Conservation (phyloP, 176 grass and related monocot genomes). For the Raddia distichophylla region DNA sequence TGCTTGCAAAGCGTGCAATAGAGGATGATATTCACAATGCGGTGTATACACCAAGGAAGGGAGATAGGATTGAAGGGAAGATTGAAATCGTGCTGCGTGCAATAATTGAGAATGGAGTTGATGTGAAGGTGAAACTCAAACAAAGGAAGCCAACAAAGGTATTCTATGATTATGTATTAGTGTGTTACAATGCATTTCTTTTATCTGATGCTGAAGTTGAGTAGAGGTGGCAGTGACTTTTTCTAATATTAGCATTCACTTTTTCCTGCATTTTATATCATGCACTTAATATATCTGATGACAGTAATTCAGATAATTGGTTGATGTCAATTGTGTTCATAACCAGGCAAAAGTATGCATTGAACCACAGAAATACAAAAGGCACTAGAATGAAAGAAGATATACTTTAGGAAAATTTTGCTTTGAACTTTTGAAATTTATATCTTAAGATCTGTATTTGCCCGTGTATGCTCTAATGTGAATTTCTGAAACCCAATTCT, state of each 20-base stretch:
- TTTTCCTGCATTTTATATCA: neutral
- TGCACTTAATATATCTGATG: too few species aligned
- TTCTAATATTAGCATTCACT: neutral
- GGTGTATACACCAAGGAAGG: slow-evolving; percentile 74
- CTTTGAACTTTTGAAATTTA: neutral
- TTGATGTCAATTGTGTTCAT: slow-evolving; percentile 13
- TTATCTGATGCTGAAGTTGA: neutral
- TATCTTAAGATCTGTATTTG: neutral
- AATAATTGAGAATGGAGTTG: slow-evolving; percentile 67
- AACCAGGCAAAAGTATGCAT: neutral
- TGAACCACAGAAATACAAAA: neutral
- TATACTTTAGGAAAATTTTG: neutral
- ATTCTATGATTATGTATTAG: neutral
- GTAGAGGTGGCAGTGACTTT: neutral
- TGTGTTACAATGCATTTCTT: neutral
- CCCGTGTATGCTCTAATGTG: neutral
- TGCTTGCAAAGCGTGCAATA: slow-evolving; percentile 63
- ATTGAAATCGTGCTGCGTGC: slow-evolving; percentile 58
- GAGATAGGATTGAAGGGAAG: slow-evolving; percentile 77
- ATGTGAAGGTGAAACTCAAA: slow-evolving; percentile 83
- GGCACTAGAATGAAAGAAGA: neutral
- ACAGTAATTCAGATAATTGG: slow-evolving; percentile 1
- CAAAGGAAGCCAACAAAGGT: slow-evolving; percentile 52
- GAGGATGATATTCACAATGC: slow-evolving; percentile 81
- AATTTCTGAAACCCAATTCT: neutral